Base-by-base conservation (phyloP, 805 yeast genomes). In the Candida rishiriensis region DNA sequence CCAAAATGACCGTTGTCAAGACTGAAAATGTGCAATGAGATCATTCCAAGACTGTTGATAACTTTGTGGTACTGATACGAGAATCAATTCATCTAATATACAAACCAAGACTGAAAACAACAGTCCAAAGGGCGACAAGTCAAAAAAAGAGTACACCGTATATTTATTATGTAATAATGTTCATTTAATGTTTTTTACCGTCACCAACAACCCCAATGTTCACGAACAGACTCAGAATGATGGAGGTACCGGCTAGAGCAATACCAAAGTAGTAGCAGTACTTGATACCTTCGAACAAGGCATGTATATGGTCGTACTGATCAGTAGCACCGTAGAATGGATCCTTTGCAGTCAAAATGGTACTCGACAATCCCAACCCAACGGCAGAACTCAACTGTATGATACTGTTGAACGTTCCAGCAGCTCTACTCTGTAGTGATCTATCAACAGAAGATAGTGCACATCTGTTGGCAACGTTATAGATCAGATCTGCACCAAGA, bases 331-430 rank as follows among this genome's bases (percentile, higher is more conserved):
- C 71, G 43, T 62, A 68, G 10, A 46, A 52, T 2, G 58, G 55
- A 42, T 61, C 59, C 31, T 55, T 60, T 3, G 72, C 54, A 14
- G 63, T 46, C 15, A 70, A 62, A 37, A 73, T 59, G 0, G 77
- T 69, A 14, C 70, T 57, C 1, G 72, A 59, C 1, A 72, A 49
- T 18, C 75, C 72, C 5, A 73, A 55, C 0, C 76, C 76, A 5
- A 74, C 59, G 3, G 75, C 57, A 0, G 69, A 60, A 34, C 73
- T 59, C 28, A 75, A 46, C 44, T 72, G 76, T 26, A 64, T 49
- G 32, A 68, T 57, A 1, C 78, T 74, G 48, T 71, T 74, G 50
- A 74, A 73, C 3, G 73, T 61, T 13, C 78, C 78, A 3, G 75
- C 75, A 4, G 78, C 79, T 12, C 74, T 54, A 38, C 73, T 65